Evolutionary conservation across 2,329 filamentous ascomycete species (phyloP).

Genomic region (Geosmithia putterillii): DNA sequence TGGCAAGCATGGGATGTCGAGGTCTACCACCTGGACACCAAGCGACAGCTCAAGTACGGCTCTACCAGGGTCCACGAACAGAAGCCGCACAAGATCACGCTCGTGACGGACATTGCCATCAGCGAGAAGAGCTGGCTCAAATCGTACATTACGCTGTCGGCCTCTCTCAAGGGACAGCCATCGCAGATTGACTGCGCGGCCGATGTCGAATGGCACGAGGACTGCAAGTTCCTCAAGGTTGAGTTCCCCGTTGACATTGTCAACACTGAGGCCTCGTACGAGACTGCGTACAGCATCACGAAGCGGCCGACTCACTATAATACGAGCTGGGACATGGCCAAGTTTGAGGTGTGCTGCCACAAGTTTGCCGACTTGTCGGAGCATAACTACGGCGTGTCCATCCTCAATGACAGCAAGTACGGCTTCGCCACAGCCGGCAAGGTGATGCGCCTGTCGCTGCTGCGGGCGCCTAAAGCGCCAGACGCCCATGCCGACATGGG

Average conservation of each 20-base stretch:
- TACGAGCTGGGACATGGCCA: conserved; percentile 93
- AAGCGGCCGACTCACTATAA: conserved; percentile 94
- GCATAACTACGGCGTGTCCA: conserved; percentile 77
- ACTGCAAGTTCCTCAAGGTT: conserved; percentile 96
- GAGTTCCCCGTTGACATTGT: conserved; percentile 90
- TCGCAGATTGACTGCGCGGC: conserved; percentile 67
- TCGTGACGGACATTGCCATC: conserved; percentile 77
- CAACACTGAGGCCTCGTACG: conserved; percentile 88
- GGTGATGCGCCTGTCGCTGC: conserved; percentile 76
- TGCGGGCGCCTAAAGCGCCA: conserved; percentile 82
- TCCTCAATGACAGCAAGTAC: conserved; percentile 93
- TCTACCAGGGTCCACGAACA: conserved; percentile 60
- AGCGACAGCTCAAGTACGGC: conserved; percentile 59
- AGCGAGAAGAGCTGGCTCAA: conserved; percentile 78
- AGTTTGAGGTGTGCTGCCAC: conserved; percentile 94
- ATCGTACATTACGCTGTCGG: conserved; percentile 70
- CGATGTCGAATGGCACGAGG: conserved; percentile 94
- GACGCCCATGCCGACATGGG: conserved; percentile 95
- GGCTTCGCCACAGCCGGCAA: conserved; percentile 86
- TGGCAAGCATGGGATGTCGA: conserved; percentile 99
- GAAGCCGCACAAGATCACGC: conserved; percentile 63
- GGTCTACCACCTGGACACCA: conserved; percentile 84
- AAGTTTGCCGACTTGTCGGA: conserved; percentile 89
- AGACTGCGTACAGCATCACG: conserved; percentile 86
- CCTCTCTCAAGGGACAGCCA: conserved; percentile 43